Conservation (phyloP, 495 filamentous ascomycete species). For the Daldinia concentrica region DNA sequence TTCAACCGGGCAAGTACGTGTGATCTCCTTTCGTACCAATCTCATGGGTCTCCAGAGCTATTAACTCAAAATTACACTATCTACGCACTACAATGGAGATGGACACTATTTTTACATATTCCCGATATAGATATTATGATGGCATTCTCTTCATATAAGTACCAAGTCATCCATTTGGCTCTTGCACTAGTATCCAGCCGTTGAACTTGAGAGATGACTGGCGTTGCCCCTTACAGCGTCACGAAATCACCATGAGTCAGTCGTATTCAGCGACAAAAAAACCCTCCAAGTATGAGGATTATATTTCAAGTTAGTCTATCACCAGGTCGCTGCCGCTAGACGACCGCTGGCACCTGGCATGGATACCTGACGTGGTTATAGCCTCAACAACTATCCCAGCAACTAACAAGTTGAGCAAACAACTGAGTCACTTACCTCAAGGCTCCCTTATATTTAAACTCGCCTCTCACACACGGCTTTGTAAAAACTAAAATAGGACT, state of each 20-base stretch:
- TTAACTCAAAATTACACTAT: neutral
- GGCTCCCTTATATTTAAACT: neutral
- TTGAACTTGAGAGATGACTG: neutral
- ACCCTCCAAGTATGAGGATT: neutral
- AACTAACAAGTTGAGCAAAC: neutral
- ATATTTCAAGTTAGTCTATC: neutral
- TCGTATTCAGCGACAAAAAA: neutral
- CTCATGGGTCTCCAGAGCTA: no score
- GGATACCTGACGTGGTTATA: neutral
- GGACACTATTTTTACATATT: neutral
- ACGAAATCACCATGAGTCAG: neutral
- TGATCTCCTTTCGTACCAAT: no score
- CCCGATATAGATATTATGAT: neutral
- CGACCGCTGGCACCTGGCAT: neutral
- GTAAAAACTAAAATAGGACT: no score
- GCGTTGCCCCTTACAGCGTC: neutral
- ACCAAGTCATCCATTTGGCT: neutral
- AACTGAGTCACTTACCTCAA: neutral
- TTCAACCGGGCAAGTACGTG: no score
- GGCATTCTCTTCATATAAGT: neutral
- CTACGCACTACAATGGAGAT: neutral
- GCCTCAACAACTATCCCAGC: neutral
- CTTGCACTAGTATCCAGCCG: neutral
- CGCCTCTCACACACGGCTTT: no score
- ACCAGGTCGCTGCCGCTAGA: neutral